Conservation (phyloP, 192 early-diverging fungal species). For the Rhizoclosmatium globosum region DNA sequence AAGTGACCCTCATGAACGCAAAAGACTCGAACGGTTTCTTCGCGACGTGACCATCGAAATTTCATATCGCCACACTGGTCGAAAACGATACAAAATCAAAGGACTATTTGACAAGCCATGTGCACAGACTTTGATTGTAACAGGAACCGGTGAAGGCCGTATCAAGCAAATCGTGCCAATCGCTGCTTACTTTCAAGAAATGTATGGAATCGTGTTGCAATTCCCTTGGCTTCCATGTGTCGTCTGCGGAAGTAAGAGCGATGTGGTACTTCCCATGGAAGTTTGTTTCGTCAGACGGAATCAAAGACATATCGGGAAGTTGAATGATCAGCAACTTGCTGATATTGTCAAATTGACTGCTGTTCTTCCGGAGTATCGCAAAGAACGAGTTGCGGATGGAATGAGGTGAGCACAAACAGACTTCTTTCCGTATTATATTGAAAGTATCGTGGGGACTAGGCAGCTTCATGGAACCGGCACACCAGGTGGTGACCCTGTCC, state of each 20-base stretch:
- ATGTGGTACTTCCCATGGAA: slow-evolving; percentile 81
- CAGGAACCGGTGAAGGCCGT: slow-evolving; percentile 14
- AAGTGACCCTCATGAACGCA: slow-evolving; percentile 29
- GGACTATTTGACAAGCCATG: slow-evolving; percentile 18
- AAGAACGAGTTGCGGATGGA: slow-evolving; percentile 36
- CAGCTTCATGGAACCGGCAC: slow-evolving; percentile 75
- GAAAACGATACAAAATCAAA: slow-evolving; percentile 40
- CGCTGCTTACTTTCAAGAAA: slow-evolving; percentile 72
- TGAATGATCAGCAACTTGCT: slow-evolving; percentile 81
- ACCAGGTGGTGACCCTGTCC: slow-evolving; percentile 67
- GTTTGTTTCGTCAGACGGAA: slow-evolving; percentile 76
- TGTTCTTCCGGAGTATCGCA: slow-evolving; percentile 27
- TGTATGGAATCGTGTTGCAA: slow-evolving; percentile 68
- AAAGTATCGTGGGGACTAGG: neutral
- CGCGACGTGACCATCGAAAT: slow-evolving; percentile 36
- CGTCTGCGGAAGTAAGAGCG: slow-evolving; percentile 61
- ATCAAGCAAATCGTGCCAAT: slow-evolving; percentile 57
- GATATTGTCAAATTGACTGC: slow-evolving; percentile 42
- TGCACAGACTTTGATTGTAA: slow-evolving; percentile 33
- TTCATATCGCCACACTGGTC: slow-evolving; percentile 31
- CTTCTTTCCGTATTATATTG: too few species aligned
- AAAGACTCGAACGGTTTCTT: slow-evolving; percentile 32
- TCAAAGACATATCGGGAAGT: slow-evolving; percentile 78
- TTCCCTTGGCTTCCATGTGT: slow-evolving; percentile 78
- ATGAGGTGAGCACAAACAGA: slow-evolving; percentile 22